Conservation (phyloP, 2,329 filamentous ascomycete species). For the Blumeriella jaapii region DNA sequence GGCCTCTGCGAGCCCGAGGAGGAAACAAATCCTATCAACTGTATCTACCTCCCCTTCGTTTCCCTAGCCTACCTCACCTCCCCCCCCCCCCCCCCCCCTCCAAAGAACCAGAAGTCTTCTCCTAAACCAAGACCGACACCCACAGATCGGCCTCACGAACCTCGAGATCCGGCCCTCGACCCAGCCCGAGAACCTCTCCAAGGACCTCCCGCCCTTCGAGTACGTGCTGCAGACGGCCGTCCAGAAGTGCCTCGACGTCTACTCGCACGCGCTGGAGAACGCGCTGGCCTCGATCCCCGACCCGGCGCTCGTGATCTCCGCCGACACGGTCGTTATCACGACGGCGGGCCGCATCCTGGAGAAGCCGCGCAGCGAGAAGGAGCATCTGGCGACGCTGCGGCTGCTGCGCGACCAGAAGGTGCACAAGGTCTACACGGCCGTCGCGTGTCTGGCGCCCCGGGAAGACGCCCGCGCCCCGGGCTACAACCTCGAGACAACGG, state of each 20-base stretch:
- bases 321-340: slow-evolving; percentile 82
- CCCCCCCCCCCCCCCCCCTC: not conserved
- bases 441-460: slow-evolving; percentile 73
- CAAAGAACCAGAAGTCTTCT: not conserved
- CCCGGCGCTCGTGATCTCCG: slow-evolving; percentile 74
- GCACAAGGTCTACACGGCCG: slow-evolving; percentile 78
- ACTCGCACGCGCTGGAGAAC: slow-evolving; percentile 30
- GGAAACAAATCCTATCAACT: slow-evolving; percentile 69
- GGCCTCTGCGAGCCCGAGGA: slow-evolving; percentile 77
- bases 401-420: slow-evolving; percentile 62
- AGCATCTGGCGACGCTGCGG: slow-evolving; percentile 77
- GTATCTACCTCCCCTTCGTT: slow-evolving; percentile 35
- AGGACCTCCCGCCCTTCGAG: slow-evolving; percentile 69
- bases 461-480: slow-evolving; percentile 73
- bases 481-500: slow-evolving; percentile 68
- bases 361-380: slow-evolving; percentile 72
- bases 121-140: not conserved
- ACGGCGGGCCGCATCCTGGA: slow-evolving; percentile 70
- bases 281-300: slow-evolving; percentile 38
- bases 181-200: slow-evolving; percentile 76
- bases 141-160: slow-evolving; percentile 64
- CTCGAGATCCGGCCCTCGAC: slow-evolving; percentile 77
- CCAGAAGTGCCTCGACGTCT: slow-evolving; percentile 68
- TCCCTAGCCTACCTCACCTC: too few species aligned
- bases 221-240: slow-evolving; percentile 84